A percentile compares a stretch with the other conserved stretches of the same genome.
Evolutionary conservation across 495 filamentous ascomycete species (phyloP).

Genomic region (Pyronema omphalodes): DNA sequence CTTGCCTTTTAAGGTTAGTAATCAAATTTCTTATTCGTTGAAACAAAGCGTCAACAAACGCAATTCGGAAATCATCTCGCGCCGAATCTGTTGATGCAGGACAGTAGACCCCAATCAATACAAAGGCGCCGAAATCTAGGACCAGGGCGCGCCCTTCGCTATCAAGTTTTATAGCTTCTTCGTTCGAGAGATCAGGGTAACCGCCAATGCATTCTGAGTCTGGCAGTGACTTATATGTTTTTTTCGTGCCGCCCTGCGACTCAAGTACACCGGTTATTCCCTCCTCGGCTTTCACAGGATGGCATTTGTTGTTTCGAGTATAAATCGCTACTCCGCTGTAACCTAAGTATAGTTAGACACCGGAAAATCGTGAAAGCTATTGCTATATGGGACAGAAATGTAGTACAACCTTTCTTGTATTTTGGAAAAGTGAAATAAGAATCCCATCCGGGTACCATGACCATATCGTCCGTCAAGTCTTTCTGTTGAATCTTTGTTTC

Average conservation of each 20-base stretch:
- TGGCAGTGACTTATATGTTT: conserved; percentile 58
- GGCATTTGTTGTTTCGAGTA: conserved; percentile 72
- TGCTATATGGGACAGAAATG: neutral
- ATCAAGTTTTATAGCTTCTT: conserved; percentile 55
- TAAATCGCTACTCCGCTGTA: conserved; percentile 95
- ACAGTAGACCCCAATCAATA: conserved; percentile 76
- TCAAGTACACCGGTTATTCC: conserved; percentile 70
- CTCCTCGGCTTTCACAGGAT: conserved; percentile 82
- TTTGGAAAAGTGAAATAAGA: conserved; percentile 86
- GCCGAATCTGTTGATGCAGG: conserved; percentile 73
- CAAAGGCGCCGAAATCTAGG: conserved; percentile 91
- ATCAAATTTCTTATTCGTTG: conserved; percentile 65
- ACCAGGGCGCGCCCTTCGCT: conserved; percentile 82
- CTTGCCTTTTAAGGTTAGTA: conserved; percentile 53
- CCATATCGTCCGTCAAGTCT: conserved; percentile 89
- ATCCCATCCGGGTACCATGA: conserved; percentile 87
- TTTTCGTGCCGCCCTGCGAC: conserved; percentile 48
- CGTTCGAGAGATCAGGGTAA: conserved; percentile 41
- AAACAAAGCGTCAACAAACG: conserved; percentile 64
- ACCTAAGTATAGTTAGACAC: conserved; percentile 31
- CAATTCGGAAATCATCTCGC: conserved; percentile 65
- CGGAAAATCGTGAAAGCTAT: neutral
- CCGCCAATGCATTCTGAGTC: conserved; percentile 74
- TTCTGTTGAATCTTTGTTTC: conserved; percentile 94
- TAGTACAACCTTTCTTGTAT: conserved; percentile 62